A percentile compares a stretch with the other conserved stretches of the same genome.
Conservation (phyloP, 2,329 filamentous ascomycete genomes). For the Curvularia verruculosa region DNA sequence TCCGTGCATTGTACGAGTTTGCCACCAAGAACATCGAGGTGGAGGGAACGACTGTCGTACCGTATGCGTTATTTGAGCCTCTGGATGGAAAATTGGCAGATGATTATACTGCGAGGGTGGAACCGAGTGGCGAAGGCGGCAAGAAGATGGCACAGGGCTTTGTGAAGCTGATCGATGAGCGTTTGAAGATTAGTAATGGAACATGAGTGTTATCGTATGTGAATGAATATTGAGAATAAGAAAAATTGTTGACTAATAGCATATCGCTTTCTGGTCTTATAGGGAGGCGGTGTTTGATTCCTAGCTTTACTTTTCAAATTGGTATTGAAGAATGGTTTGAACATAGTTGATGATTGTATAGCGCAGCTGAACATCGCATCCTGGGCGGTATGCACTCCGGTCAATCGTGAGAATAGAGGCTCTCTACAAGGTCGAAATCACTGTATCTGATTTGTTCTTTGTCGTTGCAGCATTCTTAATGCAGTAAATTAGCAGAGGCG, state of each 20-base stretch:
- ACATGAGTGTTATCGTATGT: neutral
- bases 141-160: slow-evolving; percentile 44
- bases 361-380: neutral
- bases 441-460: too few relatives aligned
- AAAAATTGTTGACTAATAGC: neutral
- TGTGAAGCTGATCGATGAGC: slow-evolving; percentile 21
- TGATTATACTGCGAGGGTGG: slow-evolving; percentile 46
- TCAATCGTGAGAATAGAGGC: too few relatives aligned
- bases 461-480: too few relatives aligned
- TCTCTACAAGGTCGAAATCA: too few relatives aligned
- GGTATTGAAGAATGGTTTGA: neutral
- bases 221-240: neutral
- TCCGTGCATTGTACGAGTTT: slow-evolving; percentile 40
- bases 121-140: slow-evolving; percentile 44
- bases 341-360: neutral
- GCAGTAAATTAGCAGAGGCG: too few relatives aligned
- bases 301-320: neutral
- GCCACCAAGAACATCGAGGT: slow-evolving; percentile 38
- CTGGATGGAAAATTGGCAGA: slow-evolving; percentile 37
- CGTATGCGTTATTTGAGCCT: slow-evolving; percentile 42
- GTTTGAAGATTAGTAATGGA: neutral
- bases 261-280: neutral
- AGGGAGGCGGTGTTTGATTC: neutral
- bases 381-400: too few relatives aligned
- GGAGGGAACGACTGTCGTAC: slow-evolving; percentile 38